These are phyloP conservation scores for Rosa hybrid DNA, from an alignment of 331 rosid genomes.

Conservation along the genomic window DNA sequence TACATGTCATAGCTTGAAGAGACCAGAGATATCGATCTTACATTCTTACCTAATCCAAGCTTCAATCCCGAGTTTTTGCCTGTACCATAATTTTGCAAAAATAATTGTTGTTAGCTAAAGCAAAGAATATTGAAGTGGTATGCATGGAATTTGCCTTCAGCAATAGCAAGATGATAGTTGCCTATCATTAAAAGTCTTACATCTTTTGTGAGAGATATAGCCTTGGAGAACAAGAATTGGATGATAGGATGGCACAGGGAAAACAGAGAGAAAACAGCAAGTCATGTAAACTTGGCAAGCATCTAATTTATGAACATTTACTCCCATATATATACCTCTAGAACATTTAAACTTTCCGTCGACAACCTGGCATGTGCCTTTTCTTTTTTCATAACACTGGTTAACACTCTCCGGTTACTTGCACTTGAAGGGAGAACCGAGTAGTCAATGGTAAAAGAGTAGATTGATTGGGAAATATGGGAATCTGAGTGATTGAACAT, in stretches of 20 bases:
- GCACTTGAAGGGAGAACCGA: accelerated
- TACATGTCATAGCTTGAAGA: not conserved
- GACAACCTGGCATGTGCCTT: slow-evolving; percentile 17
- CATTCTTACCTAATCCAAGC: slow-evolving; percentile 30
- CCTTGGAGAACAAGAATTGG: not conserved
- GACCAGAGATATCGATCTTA: not conserved
- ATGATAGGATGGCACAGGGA: not conserved
- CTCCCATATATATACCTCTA: not conserved
- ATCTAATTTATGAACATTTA: not conserved
- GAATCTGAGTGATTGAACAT: slow-evolving; percentile 30
- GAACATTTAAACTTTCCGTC: not conserved
- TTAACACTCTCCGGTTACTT: not conserved
- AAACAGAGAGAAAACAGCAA: not conserved
- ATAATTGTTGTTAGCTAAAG: not conserved
- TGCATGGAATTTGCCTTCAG: no score
- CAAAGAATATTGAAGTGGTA: not conserved
- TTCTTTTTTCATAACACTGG: accelerated
- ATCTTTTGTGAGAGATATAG: no score
- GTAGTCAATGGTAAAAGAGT: not conserved
- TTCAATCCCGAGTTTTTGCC: not conserved
- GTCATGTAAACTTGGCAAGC: not conserved
- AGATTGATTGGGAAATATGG: not conserved
- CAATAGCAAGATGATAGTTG: no score
- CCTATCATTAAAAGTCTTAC: no score
- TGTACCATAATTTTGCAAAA: not conserved